Percentiles rank a stretch among this genome's conserved stretches.
Evolutionary conservation across 371 early-diverging fungal species (phyloP).

Genomic region (Parasitella parasitica): DNA sequence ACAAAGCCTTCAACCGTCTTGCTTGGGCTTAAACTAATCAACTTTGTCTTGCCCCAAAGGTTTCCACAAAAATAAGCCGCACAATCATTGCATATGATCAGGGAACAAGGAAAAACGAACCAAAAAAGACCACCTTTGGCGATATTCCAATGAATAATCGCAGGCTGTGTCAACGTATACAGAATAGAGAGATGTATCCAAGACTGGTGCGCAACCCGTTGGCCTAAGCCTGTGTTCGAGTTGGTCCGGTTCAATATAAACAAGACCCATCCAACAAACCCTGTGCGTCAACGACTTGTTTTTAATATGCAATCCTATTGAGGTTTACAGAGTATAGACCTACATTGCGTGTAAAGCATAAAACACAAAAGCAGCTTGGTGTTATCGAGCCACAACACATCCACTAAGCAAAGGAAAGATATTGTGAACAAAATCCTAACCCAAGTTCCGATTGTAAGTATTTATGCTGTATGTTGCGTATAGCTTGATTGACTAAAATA

Average conservation of each 20-base stretch:
- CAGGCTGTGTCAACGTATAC: slow-evolving; percentile 23
- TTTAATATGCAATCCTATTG: neutral
- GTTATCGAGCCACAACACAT: neutral
- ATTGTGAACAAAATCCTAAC: neutral
- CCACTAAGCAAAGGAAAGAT: neutral
- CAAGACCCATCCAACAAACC: slow-evolving; percentile 10
- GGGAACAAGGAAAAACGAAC: slow-evolving; percentile 30
- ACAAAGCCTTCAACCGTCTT: slow-evolving; percentile 39
- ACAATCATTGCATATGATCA: slow-evolving; percentile 31
- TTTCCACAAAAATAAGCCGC: slow-evolving; percentile 30
- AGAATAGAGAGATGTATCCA: slow-evolving; percentile 31
- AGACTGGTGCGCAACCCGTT: slow-evolving; percentile 16
- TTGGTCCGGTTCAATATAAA: neutral
- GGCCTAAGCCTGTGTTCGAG: neutral
- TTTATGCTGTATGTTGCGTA: neutral
- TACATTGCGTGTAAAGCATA: slow-evolving; percentile 6
- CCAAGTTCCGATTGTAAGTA: neutral
- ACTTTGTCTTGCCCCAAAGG: slow-evolving; percentile 6
- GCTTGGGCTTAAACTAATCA: slow-evolving; percentile 24
- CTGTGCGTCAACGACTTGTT: neutral
- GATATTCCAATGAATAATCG: slow-evolving; percentile 26
- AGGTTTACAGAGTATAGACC: neutral
- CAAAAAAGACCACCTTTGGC: slow-evolving; percentile 30
- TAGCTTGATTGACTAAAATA: no score
- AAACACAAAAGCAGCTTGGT: neutral